Percentiles rank a stretch among this genome's conserved stretches.
Conservation (phyloP, 2,329 filamentous ascomycete species). For the Reticulascus tulasneorum region DNA sequence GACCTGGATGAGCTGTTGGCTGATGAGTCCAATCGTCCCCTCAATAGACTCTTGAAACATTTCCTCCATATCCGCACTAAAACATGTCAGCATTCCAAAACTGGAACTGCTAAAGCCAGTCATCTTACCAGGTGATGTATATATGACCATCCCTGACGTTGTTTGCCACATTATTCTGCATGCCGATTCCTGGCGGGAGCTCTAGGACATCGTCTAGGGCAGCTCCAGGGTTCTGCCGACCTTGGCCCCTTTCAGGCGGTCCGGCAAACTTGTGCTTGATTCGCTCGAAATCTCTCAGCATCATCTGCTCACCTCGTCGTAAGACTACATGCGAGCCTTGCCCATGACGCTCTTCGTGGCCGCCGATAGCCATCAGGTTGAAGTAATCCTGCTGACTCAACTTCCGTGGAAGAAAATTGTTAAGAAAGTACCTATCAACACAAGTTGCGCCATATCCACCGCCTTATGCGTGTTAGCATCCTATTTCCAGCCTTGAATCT, state of each 20-base stretch:
- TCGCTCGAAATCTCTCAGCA: constrained; percentile 11
- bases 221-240: no score
- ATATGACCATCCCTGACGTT: constrained; percentile 1
- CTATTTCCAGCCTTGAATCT: neutral
- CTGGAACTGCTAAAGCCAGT: neutral
- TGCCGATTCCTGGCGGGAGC: constrained; percentile 3
- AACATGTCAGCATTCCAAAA: neutral
- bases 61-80: constrained; percentile 8
- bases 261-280: constrained; percentile 14
- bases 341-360: neutral
- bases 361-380: constrained; percentile 5
- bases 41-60: constrained; percentile 13
- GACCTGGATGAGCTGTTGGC: constrained; percentile 6
- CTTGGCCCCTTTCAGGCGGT: neutral
- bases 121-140: neutral
- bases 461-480: neutral
- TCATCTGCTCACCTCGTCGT: constrained; percentile 3
- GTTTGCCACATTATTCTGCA: constrained; percentile 1
- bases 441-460: constrained; percentile 8
- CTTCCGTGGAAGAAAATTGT: constrained; percentile 5
- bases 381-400: constrained; percentile 5
- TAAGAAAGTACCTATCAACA: constrained; percentile 13
- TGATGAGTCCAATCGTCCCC: constrained; percentile 12
- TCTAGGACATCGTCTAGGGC: neutral
- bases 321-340: neutral